Evolutionary conservation across 306 rosid species (phyloP), one percentile per base, ranked within the genome.

Genomic region (Fagus sylvatica): DNA sequence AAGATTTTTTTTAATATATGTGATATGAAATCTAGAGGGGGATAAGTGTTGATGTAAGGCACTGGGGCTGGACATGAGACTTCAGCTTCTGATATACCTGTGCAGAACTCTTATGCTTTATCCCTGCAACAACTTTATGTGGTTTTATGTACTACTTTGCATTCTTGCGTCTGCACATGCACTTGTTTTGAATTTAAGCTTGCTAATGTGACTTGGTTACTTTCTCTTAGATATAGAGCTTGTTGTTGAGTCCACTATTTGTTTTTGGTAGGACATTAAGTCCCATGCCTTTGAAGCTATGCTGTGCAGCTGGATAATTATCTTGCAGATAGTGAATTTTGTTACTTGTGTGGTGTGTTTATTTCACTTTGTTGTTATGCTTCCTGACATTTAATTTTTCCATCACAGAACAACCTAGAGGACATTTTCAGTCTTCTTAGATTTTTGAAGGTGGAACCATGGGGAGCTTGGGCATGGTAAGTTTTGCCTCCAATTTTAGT

Each of bases 401-500:
- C 79, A 62, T 76, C 72, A 54, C 89, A 94, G 98, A 94, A 94
- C 88, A 92, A 84, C 74, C 88, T 94, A 76, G 93, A 90, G 86
- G 98, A 94, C 87, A 43, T 94, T 68, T 94, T 85, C 88, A 94
- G 98, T 83, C 98, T 94, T 86, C 95, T 94, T 66, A 94, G 97
- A 82, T 94, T 94, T 81, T 85, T 94, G 81, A 88, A 93, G 83
- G 84, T 92, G 82, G 98, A 94, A 85, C 98, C 98, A 78, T 94
- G 98, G 98, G 98, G 96, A 78, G 88, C 89, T 78, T 94, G 98
- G 98, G 98, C 93, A 40, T 94, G 98, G 98, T 94, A 80, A 82
- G 81, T 69, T 67, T 53, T 41, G 48, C 69, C 39, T 67, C 75
- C 51, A 36, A 74, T 67, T 76, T 69, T 49, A 71, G 30, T 68